Evolutionary conservation across 805 yeast genomes (phyloP), one percentile per base, ranked within the genome.

Genomic region (Candida arabinofermentans): DNA sequence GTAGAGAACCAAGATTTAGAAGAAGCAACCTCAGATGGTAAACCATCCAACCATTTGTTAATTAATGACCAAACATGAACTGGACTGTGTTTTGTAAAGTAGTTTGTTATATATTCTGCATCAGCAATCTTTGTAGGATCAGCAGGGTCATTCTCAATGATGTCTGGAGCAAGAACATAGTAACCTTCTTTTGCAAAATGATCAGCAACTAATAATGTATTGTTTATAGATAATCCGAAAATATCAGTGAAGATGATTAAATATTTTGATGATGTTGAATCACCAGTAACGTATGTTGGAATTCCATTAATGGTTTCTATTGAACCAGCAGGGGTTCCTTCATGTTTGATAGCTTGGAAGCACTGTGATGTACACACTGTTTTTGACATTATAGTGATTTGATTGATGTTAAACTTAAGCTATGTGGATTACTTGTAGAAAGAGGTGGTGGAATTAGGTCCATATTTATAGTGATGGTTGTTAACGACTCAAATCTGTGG

Each of bases 161-260:
- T 70, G 61, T 88, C 96, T n/a, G 96, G 96, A 26, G 83, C 64
- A 36, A 82, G 67, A 1, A 83, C 90, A 34, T 72, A 75, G 65
- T 72, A 86, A 19, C 87, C 86, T 8, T 59, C 59, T 37, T 62
- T 62, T 35, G 90, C 85, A 46, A 84, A 75, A 40, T 68, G 65
- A 57, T 83, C 89, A 13, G 89, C 91, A 46, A 79, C 59, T 51
- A 89, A 69, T 52, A 72, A 63, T 27, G 64, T 64, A 61, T 89
- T 88, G 58, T 67, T 69, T 57, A 70, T 71, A 36, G 66, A 66
- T 58, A 73, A 64, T 27, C 96, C 96, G 46, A 59, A 77, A 36
- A 88, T 67, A 58, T 89, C 96, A 33, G 93, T 72, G 32, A 81
- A 46, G 35, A 87, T 72, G 22, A 86, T 78, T 19, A 86, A 61